Evolutionary conservation across 2,329 filamentous ascomycete genomes (phyloP).

Genomic region (Domatiomyces catenatus): DNA sequence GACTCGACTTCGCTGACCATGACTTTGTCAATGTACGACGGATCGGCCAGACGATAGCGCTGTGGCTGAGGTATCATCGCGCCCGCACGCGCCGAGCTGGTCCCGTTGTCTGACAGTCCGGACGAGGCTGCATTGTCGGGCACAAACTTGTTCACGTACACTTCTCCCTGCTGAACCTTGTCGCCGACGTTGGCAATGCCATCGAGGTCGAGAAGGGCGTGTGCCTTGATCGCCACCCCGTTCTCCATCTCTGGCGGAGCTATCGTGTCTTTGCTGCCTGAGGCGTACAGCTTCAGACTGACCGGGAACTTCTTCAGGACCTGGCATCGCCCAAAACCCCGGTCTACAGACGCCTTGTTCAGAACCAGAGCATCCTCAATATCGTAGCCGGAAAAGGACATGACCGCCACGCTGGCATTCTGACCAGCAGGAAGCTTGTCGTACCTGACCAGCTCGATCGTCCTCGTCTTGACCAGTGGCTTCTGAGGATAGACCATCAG

Average conservation of each 20-base stretch:
- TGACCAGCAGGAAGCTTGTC: slow-evolving; percentile 94
- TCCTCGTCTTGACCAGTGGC: slow-evolving; percentile 93
- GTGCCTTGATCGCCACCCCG: slow-evolving; percentile 48
- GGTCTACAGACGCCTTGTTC: slow-evolving; percentile 89
- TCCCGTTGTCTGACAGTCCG: slow-evolving; percentile 51
- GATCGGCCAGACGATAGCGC: slow-evolving; percentile 71
- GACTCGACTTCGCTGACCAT: slow-evolving; percentile 81
- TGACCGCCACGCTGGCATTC: slow-evolving; percentile 93
- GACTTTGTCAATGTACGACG: slow-evolving; percentile 87
- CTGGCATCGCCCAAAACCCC: slow-evolving; percentile 91
- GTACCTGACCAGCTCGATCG: slow-evolving; percentile 91
- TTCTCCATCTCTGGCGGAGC: slow-evolving; percentile 48
- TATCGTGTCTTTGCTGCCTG: slow-evolving; percentile 50
- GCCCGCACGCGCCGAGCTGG: slow-evolving; percentile 13
- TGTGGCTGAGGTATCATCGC: slow-evolving; percentile 25
- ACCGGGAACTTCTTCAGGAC: slow-evolving; percentile 92
- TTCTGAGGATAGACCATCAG: slow-evolving; percentile 95
- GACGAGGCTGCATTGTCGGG: slow-evolving; percentile 63
- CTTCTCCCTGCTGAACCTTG: slow-evolving; percentile 60
- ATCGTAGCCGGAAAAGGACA: slow-evolving; percentile 98
- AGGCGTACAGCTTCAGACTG: slow-evolving; percentile 76
- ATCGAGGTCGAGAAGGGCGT: slow-evolving; percentile 63
- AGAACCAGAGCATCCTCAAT: slow-evolving; percentile 95
- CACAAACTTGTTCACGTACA: slow-evolving; percentile 78
- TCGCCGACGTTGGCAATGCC: slow-evolving; percentile 78